Evolutionary conservation across 2,329 filamentous ascomycete genomes (phyloP).

Genomic region (Graphium sp.): DNA sequence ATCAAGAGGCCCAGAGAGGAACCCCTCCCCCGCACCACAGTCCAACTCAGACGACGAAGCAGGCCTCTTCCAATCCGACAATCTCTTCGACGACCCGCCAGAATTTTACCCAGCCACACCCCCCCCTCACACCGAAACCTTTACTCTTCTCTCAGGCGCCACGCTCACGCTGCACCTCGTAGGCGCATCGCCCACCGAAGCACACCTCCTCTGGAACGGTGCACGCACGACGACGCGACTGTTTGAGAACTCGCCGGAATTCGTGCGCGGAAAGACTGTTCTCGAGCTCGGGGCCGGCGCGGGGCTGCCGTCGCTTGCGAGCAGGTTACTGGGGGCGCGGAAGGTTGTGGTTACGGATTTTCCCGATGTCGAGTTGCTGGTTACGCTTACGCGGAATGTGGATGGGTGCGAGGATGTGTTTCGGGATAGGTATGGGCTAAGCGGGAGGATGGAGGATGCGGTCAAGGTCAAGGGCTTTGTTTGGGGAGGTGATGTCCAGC

Average conservation of each 20-base stretch:
- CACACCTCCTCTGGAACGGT: conserved; percentile 84
- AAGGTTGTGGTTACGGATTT: conserved; percentile 75
- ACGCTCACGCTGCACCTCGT: conserved; percentile 61
- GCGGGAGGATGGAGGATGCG: conserved; percentile 13
- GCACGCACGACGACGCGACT: conserved; percentile 62
- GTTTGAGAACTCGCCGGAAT: conserved; percentile 50
- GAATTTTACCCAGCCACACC: conserved; percentile 68
- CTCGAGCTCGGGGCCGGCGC: conserved; percentile 83
- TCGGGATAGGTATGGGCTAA: conserved; percentile 12
- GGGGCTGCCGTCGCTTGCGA: conserved; percentile 67
- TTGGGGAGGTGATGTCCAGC: conserved; percentile 55
- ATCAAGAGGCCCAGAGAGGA: too few relatives aligned
- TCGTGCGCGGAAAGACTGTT: conserved; percentile 53
- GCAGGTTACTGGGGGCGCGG: conserved; percentile 53
- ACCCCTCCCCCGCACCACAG: too few relatives aligned
- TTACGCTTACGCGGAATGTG: conserved; percentile 66
- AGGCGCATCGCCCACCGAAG: conserved; percentile 78
- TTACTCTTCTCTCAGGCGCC: conserved; percentile 51
- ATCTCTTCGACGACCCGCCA: conserved; percentile 65
- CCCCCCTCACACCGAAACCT: conserved; percentile 54
- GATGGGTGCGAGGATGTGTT: conserved; percentile 27
- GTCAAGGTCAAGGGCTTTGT: conserved; percentile 57
- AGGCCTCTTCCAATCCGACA: too few relatives aligned
- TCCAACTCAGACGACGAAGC: too few relatives aligned
- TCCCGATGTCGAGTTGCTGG: conserved; percentile 68